A percentile compares a stretch with the other conserved stretches of the same genome.
Conservation (phyloP, 1,139 yeast species). For the Tardiomyces depauwii region DNA sequence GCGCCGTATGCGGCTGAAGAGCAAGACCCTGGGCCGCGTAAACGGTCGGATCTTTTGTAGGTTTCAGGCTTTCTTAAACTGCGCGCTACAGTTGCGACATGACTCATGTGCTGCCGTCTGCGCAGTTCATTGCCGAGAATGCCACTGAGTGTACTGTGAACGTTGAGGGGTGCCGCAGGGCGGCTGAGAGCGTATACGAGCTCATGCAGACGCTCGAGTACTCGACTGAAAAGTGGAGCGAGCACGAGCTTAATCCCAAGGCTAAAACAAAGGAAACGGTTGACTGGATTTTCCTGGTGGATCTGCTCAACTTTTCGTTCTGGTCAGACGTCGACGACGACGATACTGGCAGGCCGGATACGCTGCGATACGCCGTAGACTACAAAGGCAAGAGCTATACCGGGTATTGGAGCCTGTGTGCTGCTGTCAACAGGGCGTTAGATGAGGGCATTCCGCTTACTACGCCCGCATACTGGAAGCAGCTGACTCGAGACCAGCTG, state of each 20-base stretch:
- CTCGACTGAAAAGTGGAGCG: constrained; percentile 27
- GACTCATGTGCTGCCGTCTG: constrained; percentile 14
- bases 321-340: constrained; percentile 29
- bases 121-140: constrained; percentile 18
- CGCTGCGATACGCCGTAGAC: constrained; percentile 24
- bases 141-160: constrained; percentile 21
- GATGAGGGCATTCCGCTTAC: constrained; percentile 30
- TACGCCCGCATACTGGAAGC: constrained; percentile 25
- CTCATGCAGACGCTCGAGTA: constrained; percentile 22
- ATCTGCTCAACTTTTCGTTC: constrained; percentile 32
- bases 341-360: constrained; percentile 23
- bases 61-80: too few species aligned
- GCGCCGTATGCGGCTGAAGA: too few species aligned
- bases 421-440: constrained; percentile 31
- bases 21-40: too few species aligned
- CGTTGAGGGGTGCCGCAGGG: constrained; percentile 16
- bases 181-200: constrained; percentile 19
- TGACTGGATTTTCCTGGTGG: constrained; percentile 33
- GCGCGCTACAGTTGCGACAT: not conserved
- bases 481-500: constrained; percentile 18
- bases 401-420: constrained; percentile 35
- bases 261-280: constrained; percentile 14
- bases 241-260: constrained; percentile 26
- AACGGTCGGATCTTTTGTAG: too few species aligned
- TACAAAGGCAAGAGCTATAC: constrained; percentile 27